Conservation (phyloP, 2,329 filamentous ascomycete species). For the Xylariaceae sp. region DNA sequence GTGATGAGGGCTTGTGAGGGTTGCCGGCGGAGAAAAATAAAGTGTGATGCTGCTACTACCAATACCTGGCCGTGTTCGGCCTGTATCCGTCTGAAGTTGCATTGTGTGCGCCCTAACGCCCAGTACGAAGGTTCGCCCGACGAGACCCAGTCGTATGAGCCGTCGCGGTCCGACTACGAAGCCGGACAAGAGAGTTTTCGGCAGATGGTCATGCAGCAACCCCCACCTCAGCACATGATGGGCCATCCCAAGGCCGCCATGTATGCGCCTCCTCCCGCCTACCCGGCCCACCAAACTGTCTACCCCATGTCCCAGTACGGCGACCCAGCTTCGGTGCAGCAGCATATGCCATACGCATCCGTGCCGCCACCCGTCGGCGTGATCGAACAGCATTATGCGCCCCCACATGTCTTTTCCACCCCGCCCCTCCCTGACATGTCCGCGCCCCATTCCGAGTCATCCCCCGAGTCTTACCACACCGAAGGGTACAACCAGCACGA, state of each 20-base stretch:
- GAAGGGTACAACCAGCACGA: constrained; percentile 65
- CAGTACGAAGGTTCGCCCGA: constrained; percentile 58
- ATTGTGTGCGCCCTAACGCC: constrained; percentile 84
- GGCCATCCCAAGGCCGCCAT: constrained; percentile 39
- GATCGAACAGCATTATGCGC: constrained; percentile 47
- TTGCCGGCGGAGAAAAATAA: constrained; percentile 91
- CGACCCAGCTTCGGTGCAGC: constrained; percentile 40
- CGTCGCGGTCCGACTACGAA: constrained; percentile 40
- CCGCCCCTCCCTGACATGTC: constrained; percentile 43
- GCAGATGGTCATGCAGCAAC: constrained; percentile 47
- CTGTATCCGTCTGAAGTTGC: constrained; percentile 84
- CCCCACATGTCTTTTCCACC: constrained; percentile 48
- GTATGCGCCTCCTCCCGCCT: constrained; percentile 45
- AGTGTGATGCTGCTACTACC: constrained; percentile 93
- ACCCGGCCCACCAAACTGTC: constrained; percentile 40
- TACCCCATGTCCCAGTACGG: constrained; percentile 46
- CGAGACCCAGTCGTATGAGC: constrained; percentile 45
- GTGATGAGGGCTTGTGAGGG: constrained; percentile 98
- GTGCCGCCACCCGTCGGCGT: constrained; percentile 45
- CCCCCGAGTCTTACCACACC: constrained; percentile 50
- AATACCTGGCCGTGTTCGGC: constrained; percentile 97
- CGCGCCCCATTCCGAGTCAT: constrained; percentile 34
- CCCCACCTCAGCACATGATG: constrained; percentile 39
- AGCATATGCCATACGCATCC: constrained; percentile 49
- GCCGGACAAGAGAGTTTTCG: constrained; percentile 44